Evolutionary conservation across 257 asterid species (phyloP).

Genomic region (Plantago ovata): DNA sequence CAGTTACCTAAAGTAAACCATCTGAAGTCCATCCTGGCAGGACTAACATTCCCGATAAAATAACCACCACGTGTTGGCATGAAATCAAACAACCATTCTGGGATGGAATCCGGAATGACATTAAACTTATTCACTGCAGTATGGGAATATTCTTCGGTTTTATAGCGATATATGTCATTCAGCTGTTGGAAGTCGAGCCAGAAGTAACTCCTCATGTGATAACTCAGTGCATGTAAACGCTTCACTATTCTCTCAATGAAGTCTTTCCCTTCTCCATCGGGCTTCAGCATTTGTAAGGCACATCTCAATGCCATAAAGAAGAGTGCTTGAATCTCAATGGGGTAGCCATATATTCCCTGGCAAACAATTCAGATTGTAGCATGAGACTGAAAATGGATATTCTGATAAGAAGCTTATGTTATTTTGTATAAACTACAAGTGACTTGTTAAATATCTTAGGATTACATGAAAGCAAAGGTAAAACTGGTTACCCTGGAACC

Average conservation of each 20-base stretch:
- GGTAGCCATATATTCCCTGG: constrained; percentile 83
- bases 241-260: constrained; percentile 70
- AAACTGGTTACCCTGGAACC: no score
- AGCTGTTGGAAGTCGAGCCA: constrained; percentile 85
- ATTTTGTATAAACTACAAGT: no score
- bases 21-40: constrained; percentile 84
- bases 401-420: no score
- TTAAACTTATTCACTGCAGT: constrained; percentile 81
- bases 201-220: constrained; percentile 81
- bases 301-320: constrained; percentile 81
- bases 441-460: no score
- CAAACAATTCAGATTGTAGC: constrained; percentile 13
- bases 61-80: constrained; percentile 86
- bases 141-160: constrained; percentile 79
- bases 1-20: constrained; percentile 89
- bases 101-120: constrained; percentile 82
- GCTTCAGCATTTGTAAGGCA: constrained; percentile 66
- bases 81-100: constrained; percentile 81
- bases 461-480: no score
- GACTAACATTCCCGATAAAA: constrained; percentile 78
- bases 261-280: constrained; percentile 73
- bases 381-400: neutral
- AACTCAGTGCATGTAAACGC: constrained; percentile 80
- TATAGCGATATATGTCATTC: constrained; percentile 72
- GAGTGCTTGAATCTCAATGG: constrained; percentile 78